Percentiles rank a stretch among this genome's conserved stretches.
Evolutionary conservation across 2,329 filamentous ascomycete species (phyloP).

Genomic region (Alternaria ventricosa): DNA sequence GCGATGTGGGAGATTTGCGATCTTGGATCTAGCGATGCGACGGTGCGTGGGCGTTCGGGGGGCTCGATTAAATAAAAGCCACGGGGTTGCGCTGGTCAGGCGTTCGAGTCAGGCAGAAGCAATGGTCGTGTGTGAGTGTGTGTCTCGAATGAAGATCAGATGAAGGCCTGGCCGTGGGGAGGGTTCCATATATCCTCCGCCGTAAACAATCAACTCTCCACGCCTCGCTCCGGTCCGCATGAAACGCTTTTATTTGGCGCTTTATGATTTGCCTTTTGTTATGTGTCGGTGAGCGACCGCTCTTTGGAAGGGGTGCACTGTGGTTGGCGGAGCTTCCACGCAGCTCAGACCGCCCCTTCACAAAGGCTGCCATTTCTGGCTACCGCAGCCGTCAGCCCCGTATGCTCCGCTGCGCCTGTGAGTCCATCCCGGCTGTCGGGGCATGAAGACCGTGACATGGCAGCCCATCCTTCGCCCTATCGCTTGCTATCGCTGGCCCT

Average conservation of each 20-base stretch:
- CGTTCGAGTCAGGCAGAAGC: slow-evolving; percentile 47
- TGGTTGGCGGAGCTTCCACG: slow-evolving; percentile 25
- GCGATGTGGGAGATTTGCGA: slow-evolving; percentile 8
- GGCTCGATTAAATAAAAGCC: slow-evolving; percentile 17
- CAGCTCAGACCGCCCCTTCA: slow-evolving; percentile 24
- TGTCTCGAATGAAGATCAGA: slow-evolving; percentile 44
- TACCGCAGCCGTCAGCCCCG: slow-evolving; percentile 29
- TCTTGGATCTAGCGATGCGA: slow-evolving; percentile 13
- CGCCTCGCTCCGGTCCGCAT: slow-evolving; percentile 34
- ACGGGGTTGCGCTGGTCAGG: slow-evolving; percentile 29
- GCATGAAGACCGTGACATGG: slow-evolving; percentile 31
- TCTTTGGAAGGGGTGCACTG: slow-evolving; percentile 24
- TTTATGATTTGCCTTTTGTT: slow-evolving; percentile 38
- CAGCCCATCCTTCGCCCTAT: slow-evolving; percentile 20
- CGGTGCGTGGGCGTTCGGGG: slow-evolving; percentile 9
- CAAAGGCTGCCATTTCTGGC: slow-evolving; percentile 27
- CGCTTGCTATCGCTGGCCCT: slow-evolving; percentile 17
- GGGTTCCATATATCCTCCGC: slow-evolving; percentile 40
- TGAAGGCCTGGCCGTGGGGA: slow-evolving; percentile 38
- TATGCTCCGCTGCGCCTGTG: slow-evolving; percentile 23
- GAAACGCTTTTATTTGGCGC: slow-evolving; percentile 31
- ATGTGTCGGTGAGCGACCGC: slow-evolving; percentile 42
- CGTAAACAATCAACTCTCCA: slow-evolving; percentile 25
- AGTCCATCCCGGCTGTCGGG: slow-evolving; percentile 36
- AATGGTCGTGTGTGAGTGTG: slow-evolving; percentile 29